Conservation (phyloP, 352 stramenopile genomes). For the Albugo laibachii region DNA sequence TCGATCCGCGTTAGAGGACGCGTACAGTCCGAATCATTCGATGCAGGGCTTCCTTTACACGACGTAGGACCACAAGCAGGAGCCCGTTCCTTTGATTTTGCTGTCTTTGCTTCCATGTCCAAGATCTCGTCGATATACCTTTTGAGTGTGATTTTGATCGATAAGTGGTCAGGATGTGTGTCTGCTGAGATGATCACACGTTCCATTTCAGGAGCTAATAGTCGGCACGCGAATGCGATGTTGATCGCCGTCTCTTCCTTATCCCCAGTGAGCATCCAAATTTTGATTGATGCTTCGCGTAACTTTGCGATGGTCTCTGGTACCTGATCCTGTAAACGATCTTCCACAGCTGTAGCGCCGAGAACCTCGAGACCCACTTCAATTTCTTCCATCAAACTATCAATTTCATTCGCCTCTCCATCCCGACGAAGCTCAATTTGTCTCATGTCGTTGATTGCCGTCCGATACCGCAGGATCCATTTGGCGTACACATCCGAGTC, state of each 20-base stretch:
- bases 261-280: slow-evolving; percentile 91
- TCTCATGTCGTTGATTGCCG: slow-evolving; percentile 65
- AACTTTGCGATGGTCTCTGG: slow-evolving; percentile 84
- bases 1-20: slow-evolving; percentile 5
- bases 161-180: slow-evolving; percentile 37
- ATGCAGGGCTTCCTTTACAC: background rate
- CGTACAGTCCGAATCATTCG: slow-evolving; percentile 7
- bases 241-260: slow-evolving; percentile 93
- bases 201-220: slow-evolving; percentile 86
- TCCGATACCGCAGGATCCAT: slow-evolving; percentile 50
- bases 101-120: background rate
- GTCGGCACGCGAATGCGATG: slow-evolving; percentile 84
- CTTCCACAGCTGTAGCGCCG: slow-evolving; percentile 87
- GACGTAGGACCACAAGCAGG: background rate
- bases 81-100: background rate
- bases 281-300: slow-evolving; percentile 83
- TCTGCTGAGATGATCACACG: slow-evolving; percentile 63
- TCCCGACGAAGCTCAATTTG: slow-evolving; percentile 63
- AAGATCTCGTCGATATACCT: slow-evolving; percentile 10
- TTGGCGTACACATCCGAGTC: slow-evolving; percentile 31
- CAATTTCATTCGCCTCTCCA: slow-evolving; percentile 60
- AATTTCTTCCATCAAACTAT: slow-evolving; percentile 68
- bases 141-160: slow-evolving; percentile 45
- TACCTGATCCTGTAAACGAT: slow-evolving; percentile 83
- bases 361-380: slow-evolving; percentile 76